Conservation (phyloP, 371 early-diverging fungal species). For the Lichtheimia corymbifera region DNA sequence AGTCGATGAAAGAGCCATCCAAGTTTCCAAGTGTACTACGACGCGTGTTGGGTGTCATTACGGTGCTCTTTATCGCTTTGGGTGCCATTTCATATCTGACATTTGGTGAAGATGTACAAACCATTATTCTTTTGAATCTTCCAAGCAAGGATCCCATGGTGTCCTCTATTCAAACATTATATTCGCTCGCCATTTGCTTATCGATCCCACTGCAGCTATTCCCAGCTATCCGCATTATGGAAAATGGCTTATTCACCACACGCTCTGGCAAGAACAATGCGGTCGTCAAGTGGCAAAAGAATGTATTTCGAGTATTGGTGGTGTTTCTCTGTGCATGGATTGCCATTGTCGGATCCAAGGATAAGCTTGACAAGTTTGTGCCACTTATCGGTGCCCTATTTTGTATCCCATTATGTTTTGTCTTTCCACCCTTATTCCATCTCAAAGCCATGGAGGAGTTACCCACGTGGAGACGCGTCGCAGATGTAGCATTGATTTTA, state of each 20-base stretch:
- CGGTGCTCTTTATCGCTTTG: conserved; percentile 69
- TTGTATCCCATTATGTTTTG: conserved; percentile 72
- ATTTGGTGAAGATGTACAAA: conserved; percentile 78
- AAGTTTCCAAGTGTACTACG: conserved; percentile 73
- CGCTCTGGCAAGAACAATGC: conserved; percentile 66
- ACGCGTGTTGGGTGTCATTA: conserved; percentile 67
- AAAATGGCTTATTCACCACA: conserved; percentile 67
- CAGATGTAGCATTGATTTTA: conserved; percentile 58
- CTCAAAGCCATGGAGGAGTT: conserved; percentile 55
- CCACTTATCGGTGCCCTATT: conserved; percentile 70
- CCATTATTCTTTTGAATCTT: conserved; percentile 79
- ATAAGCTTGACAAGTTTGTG: conserved; percentile 83
- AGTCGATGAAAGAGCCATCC: conserved; percentile 81
- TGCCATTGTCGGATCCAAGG: conserved; percentile 72
- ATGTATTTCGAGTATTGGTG: conserved; percentile 71
- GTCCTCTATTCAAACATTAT: conserved; percentile 71
- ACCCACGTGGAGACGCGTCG: conserved; percentile 32
- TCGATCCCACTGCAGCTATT: conserved; percentile 85
- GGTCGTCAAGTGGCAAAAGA: conserved; percentile 88
- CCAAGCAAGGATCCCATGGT: conserved; percentile 67
- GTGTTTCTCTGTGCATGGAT: conserved; percentile 68
- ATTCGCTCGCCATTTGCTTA: conserved; percentile 84
- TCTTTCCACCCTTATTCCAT: conserved; percentile 87
- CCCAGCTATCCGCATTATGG: conserved; percentile 86
- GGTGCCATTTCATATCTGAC: conserved; percentile 81